These are phyloP conservation scores for Podaxis sp. DNA, from an alignment of 768 basidiomycete species.

Conservation along the genomic window DNA sequence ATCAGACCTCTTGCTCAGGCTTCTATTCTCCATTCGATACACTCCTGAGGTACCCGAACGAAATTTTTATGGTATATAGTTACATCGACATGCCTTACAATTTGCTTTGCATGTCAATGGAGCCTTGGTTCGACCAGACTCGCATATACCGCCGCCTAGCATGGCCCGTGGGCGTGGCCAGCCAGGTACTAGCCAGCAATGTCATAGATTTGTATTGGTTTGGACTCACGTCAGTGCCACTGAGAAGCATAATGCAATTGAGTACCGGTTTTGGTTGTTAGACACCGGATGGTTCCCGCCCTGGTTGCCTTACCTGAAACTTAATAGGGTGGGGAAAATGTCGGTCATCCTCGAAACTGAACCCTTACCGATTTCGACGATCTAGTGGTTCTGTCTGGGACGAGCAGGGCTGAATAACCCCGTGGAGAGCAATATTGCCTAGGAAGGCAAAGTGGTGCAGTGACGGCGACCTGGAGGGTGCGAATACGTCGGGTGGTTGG, in stretches of 20 bases:
- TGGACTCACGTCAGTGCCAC: background rate
- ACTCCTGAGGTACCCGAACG: background rate
- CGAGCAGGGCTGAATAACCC: background rate
- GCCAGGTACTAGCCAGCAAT: background rate
- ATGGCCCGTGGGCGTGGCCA: too few species aligned
- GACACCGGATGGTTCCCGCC: background rate
- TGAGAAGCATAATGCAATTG: background rate
- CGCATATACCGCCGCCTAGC: too few species aligned
- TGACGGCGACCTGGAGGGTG: background rate
- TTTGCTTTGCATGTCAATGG: background rate
- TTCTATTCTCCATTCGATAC: background rate
- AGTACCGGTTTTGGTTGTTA: background rate
- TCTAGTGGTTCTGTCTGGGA: background rate
- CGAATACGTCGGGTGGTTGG: background rate
- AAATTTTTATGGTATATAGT: background rate
- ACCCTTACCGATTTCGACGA: background rate
- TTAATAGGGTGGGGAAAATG: background rate
- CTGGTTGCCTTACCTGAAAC: slow-evolving; percentile 1
- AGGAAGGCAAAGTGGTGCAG: background rate
- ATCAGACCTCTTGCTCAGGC: too few species aligned
- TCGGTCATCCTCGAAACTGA: background rate
- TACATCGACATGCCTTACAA: background rate
- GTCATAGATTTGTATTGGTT: background rate
- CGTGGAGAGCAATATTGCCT: background rate
- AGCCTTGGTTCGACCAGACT: background rate